Conservation (phyloP, 371 early-diverging fungal genomes). For the Phascolomyces articulosus region DNA sequence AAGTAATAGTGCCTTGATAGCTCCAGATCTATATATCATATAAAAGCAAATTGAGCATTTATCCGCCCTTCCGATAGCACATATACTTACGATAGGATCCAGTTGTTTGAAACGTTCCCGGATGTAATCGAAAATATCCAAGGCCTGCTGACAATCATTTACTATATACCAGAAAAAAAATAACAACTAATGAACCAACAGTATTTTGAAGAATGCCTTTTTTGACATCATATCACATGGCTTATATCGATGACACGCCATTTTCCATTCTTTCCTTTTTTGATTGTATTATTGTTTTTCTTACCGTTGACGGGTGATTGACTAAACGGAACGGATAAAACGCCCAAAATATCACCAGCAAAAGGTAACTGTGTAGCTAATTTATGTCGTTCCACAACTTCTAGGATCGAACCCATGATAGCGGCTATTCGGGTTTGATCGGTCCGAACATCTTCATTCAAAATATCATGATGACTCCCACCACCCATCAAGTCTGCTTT, state of each 20-base stretch:
- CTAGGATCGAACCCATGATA: slow-evolving; percentile 25
- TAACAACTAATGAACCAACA: not conserved
- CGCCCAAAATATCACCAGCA: slow-evolving; percentile 32
- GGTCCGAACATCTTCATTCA: slow-evolving; percentile 16
- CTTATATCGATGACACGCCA: not conserved
- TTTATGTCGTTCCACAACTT: slow-evolving; percentile 36
- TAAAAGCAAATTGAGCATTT: not conserved
- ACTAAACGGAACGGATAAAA: slow-evolving; percentile 40
- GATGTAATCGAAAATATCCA: slow-evolving; percentile 54
- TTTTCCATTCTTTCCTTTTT: not conserved
- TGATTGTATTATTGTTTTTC: not conserved
- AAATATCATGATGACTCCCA: not conserved
- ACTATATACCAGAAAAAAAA: slow-evolving; percentile 15
- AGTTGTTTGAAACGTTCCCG: slow-evolving; percentile 33
- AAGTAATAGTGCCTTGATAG: too few species aligned
- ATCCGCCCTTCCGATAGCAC: too few species aligned
- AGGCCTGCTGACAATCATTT: slow-evolving; percentile 43
- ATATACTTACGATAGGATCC: slow-evolving; percentile 36
- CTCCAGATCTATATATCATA: too few species aligned
- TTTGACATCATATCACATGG: not conserved
- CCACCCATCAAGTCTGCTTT: slow-evolving; percentile 15
- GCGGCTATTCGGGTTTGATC: slow-evolving; percentile 9
- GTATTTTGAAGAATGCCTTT: not conserved
- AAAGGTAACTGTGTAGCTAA: slow-evolving; percentile 42
- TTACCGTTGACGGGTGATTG: slow-evolving; percentile 31